phyloP scores from a whole-genome alignment of 1,139 yeast species.

The Lodderomyces oxycetoniae region DNA sequence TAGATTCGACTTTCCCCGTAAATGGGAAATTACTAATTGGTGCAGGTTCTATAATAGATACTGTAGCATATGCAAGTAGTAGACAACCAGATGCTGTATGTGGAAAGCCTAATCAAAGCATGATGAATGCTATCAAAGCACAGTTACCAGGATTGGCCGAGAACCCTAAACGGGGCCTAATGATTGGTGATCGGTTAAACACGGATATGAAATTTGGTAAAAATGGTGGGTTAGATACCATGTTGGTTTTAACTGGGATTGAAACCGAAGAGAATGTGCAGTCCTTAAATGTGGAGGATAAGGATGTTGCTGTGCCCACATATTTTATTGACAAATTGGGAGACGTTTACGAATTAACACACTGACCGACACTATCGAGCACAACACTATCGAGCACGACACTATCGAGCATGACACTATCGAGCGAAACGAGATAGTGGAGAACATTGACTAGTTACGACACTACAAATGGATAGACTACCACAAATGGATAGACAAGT shows the following conservation, averaged over 20 bases:
- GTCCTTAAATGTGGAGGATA: slow-evolving; percentile 35
- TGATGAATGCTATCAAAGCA: slow-evolving; percentile 86
- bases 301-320: slow-evolving; percentile 52
- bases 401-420: no score
- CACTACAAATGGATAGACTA: no score
- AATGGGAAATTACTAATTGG: slow-evolving; percentile 86
- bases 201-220: slow-evolving; percentile 93
- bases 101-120: slow-evolving; percentile 86
- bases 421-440: no score
- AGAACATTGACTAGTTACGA: no score
- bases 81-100: slow-evolving; percentile 64
- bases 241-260: slow-evolving; percentile 86
- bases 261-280: slow-evolving; percentile 64
- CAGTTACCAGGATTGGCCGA: slow-evolving; percentile 46
- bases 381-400: no score
- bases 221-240: slow-evolving; percentile 77
- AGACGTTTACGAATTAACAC: slow-evolving; percentile 55
- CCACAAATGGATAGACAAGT: no score
- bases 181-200: slow-evolving; percentile 94
- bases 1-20: slow-evolving; percentile 90
- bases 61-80: slow-evolving; percentile 72
- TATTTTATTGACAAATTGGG: slow-evolving; percentile 73
- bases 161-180: slow-evolving; percentile 64
- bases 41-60: slow-evolving; percentile 87
- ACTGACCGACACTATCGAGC: no score